Conservation (phyloP, 179 eudicot species). For the Corrigiola litoralis region DNA sequence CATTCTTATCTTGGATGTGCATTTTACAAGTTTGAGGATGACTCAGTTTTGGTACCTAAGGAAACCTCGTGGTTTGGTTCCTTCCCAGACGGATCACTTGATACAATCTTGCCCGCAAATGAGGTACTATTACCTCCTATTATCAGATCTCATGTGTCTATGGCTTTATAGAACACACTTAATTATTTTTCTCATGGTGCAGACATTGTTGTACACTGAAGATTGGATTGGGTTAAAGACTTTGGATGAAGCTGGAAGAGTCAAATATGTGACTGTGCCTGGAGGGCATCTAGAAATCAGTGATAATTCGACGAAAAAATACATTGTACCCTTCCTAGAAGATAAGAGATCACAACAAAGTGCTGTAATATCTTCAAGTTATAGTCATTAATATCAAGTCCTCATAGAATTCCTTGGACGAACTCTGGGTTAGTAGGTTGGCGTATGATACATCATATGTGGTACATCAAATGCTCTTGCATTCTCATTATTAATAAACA, state of each 20-base stretch:
- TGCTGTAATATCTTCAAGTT: background rate
- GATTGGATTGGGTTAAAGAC: conserved; percentile 6
- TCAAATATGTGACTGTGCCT: background rate
- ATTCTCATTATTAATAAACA: too few species aligned
- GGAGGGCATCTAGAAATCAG: background rate
- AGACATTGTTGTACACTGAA: background rate
- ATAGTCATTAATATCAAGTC: too few species aligned
- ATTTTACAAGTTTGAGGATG: background rate
- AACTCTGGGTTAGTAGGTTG: too few species aligned
- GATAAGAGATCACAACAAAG: background rate
- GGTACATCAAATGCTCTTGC: too few species aligned
- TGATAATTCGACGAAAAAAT: too few species aligned
- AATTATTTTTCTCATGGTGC: background rate
- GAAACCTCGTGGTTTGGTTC: too few species aligned
- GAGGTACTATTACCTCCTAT: background rate
- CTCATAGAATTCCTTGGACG: too few species aligned
- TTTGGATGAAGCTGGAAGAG: conserved; percentile 1
- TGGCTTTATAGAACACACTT: background rate
- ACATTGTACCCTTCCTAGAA: too few species aligned
- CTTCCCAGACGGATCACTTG: background rate
- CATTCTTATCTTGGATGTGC: too few species aligned
- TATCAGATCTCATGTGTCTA: too few species aligned
- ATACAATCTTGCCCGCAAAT: background rate
- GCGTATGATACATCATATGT: too few species aligned
- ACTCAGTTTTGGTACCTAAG: background rate